Percentiles rank a stretch among this genome's conserved stretches.
phyloP scores from a whole-genome alignment of 2,329 filamentous ascomycete genomes.

The Fusarium sp. region DNA sequence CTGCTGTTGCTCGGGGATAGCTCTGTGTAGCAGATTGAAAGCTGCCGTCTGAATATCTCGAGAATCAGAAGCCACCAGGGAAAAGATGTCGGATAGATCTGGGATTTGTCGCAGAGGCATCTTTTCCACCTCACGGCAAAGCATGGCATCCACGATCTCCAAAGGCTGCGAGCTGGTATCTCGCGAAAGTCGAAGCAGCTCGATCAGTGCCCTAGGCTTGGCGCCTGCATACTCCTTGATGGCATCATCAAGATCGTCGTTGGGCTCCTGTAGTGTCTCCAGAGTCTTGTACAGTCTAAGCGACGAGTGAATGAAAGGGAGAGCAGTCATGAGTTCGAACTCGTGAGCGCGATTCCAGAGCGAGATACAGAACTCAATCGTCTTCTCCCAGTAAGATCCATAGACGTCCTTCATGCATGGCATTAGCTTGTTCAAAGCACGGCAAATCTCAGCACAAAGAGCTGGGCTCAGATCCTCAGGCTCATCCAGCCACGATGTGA shows the following conservation, averaged over 20 bases:
- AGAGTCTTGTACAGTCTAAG: constrained; percentile 77
- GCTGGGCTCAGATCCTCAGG: constrained; percentile 57
- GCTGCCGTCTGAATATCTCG: constrained; percentile 82
- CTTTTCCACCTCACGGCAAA: constrained; percentile 76
- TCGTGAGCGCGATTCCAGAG: constrained; percentile 66
- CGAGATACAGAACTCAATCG: constrained; percentile 68
- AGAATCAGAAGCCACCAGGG: constrained; percentile 80
- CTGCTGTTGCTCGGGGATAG: constrained; percentile 83
- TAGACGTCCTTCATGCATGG: constrained; percentile 85
- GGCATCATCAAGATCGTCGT: constrained; percentile 87
- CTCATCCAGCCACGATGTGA: constrained; percentile 77
- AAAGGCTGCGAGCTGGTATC: constrained; percentile 70
- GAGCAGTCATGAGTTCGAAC: constrained; percentile 57
- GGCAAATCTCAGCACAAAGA: constrained; percentile 64
- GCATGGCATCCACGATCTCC: constrained; percentile 79
- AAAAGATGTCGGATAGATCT: constrained; percentile 77
- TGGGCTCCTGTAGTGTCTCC: constrained; percentile 75
- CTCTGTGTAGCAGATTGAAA: constrained; percentile 82
- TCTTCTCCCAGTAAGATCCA: constrained; percentile 84
- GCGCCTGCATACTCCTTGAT: constrained; percentile 70
- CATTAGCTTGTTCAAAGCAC: constrained; percentile 71
- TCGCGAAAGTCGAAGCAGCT: constrained; percentile 69
- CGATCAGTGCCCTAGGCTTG: constrained; percentile 69
- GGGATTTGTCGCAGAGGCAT: constrained; percentile 72
- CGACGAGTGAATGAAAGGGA: constrained; percentile 77